Evolutionary conservation across 805 yeast species (phyloP), one percentile per base, ranked within the genome.

Genomic region (Saccharomycopsis schoenii): DNA sequence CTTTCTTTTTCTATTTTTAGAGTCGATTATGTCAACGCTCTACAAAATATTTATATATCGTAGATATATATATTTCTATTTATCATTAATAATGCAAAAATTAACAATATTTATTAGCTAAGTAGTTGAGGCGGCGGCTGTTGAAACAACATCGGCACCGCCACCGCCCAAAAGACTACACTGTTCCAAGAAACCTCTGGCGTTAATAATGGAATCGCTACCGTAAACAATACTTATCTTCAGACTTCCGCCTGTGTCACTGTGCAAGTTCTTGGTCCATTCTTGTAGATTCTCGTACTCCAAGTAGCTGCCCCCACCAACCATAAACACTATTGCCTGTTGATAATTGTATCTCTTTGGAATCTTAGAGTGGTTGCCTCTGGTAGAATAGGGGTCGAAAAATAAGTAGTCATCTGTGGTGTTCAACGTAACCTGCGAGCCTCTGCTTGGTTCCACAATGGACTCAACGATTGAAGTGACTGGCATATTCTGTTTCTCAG

Each of bases 211-310:
- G 65, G 82, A 84, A 1, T 97, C 90, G 67, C 96, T 84, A 34
- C 99, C 99, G 71, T 94, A 93, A 24, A 88, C 82, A 39, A 94
- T 88, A 41, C 77, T 76, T 69, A 83, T 86, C 9, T 70, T 58
- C 14, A 61, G 39, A 55, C 66, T 69, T 15, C 73, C 71, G 54
- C 70, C 72, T 57, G 74, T 77, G 57, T 71, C 74, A 4, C 75
- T 66, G 47, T 69, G 70, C 55, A 65, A 70, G 55, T 76, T 66
- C 10, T 64, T 71, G 0, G 83, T 82, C 96, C 97, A 92, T 72
- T 92, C 97, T 72, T 89, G 96, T 69, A 94, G 80, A 69, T 93
- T 93, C 62, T 92, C 96, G 71, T 93, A 94, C 74, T 94, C 99
- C 64, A 89, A 75, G 71, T 91, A 94, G 72, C 89, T 92, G 56